Percentiles rank a stretch among this genome's conserved stretches.
phyloP scores from a whole-genome alignment of 192 early-diverging fungal genomes.

The Pilobolus umbonatus region DNA sequence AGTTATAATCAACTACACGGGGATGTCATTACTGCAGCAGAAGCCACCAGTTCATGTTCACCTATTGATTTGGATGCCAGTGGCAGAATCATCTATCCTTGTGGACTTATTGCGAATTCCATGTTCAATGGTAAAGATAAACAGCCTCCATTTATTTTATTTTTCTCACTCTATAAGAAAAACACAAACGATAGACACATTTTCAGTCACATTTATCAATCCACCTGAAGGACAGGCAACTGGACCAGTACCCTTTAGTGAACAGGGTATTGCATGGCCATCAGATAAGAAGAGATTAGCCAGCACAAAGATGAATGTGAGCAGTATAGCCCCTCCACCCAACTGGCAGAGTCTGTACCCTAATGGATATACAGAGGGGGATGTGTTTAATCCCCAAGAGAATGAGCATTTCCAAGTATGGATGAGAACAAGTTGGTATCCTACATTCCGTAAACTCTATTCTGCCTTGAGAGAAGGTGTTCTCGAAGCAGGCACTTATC shows the following conservation, averaged over 20 bases:
- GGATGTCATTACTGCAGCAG: conserved; percentile 35
- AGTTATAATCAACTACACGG: conserved; percentile 81
- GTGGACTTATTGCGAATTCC: conserved; percentile 97
- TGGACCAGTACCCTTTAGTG: conserved; percentile 53
- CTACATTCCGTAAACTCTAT: conserved; percentile 95
- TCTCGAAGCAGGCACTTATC: conserved; percentile 67
- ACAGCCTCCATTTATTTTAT: neutral
- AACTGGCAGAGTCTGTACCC: conserved; percentile 71
- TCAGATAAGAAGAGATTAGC: conserved; percentile 72
- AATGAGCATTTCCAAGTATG: conserved; percentile 94
- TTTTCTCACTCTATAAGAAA: neutral
- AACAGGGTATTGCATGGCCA: conserved; percentile 84
- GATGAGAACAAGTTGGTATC: conserved; percentile 96
- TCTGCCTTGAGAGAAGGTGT: conserved; percentile 60
- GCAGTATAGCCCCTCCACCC: conserved; percentile 76
- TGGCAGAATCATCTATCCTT: conserved; percentile 72
- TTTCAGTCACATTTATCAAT: conserved; percentile 54
- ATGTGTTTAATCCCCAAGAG: conserved; percentile 54
- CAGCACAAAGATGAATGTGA: conserved; percentile 44
- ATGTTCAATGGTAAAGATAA: conserved; percentile 79
- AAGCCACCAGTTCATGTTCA: conserved; percentile 49
- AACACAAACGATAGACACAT: conserved; percentile 48
- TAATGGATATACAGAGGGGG: conserved; percentile 43
- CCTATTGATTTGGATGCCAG: conserved; percentile 44
- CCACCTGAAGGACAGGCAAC: conserved; percentile 31